These are phyloP conservation scores for Mortierella alpina DNA, from an alignment of 192 early-diverging fungal genomes.

Conservation along the genomic window DNA sequence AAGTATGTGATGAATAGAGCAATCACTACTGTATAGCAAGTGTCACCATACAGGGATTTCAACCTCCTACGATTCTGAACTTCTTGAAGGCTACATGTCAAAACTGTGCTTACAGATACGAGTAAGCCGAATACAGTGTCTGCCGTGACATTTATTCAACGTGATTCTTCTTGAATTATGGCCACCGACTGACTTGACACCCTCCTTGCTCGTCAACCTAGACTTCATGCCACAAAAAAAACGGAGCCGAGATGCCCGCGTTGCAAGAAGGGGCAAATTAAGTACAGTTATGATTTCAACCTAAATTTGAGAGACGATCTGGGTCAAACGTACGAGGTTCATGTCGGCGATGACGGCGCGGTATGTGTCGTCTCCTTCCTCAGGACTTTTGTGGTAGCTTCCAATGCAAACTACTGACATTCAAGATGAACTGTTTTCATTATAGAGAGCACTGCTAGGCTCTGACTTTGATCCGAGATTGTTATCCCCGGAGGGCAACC, in stretches of 20 bases:
- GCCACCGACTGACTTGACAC: not conserved
- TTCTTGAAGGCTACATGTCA: slow-evolving; percentile 17
- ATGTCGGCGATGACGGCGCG: slow-evolving; percentile 22
- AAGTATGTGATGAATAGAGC: too few relatives aligned
- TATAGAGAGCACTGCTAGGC: slow-evolving; percentile 15
- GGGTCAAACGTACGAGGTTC: slow-evolving; percentile 3
- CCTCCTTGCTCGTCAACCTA: not conserved
- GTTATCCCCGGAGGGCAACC: not conserved
- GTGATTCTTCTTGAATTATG: not conserved
- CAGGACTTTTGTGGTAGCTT: too few relatives aligned
- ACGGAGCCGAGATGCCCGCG: not conserved
- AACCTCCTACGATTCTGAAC: slow-evolving; percentile 12
- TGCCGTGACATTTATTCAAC: not conserved
- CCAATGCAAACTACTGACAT: not conserved
- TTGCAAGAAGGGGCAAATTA: not conserved
- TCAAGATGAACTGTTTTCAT: not conserved
- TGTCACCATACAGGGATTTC: not conserved
- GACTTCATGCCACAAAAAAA: not conserved
- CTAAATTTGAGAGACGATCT: slow-evolving; percentile 24
- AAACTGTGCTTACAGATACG: slow-evolving; percentile 4
- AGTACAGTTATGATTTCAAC: slow-evolving; percentile 18
- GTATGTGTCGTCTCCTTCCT: not conserved
- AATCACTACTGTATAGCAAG: too few relatives aligned
- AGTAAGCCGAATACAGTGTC: slow-evolving; percentile 7
- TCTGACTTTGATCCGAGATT: slow-evolving; percentile 1